phyloP scores from a whole-genome alignment of 257 asterid genomes.

The Ballota nigra region DNA sequence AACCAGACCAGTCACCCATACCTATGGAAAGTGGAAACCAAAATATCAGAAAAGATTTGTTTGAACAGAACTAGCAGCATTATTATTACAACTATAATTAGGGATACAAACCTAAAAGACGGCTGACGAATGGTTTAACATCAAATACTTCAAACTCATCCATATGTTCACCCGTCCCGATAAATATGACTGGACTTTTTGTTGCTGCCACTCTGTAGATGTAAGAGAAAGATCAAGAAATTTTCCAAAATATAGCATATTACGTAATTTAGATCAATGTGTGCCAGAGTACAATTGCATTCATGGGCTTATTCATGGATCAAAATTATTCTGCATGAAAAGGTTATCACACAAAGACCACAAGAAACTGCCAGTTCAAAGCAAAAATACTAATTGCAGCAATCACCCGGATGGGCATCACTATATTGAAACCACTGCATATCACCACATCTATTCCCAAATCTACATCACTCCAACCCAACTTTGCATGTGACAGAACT shows the following conservation, averaged over 20 bases:
- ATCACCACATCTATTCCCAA: background rate
- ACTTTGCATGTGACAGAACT: too few species aligned
- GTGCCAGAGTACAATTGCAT: background rate
- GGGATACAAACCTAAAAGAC: constrained; percentile 71
- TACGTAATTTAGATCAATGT: background rate
- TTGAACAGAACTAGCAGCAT: constrained; percentile 3
- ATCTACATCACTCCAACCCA: too few species aligned
- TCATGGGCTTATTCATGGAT: too few species aligned
- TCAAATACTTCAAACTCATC: constrained; percentile 96
- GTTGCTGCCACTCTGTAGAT: constrained; percentile 91
- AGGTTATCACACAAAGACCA: too few species aligned
- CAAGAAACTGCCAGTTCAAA: background rate
- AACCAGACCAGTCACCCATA: constrained; percentile 99
- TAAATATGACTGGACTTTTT: constrained; percentile 90
- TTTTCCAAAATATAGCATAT: constrained; percentile 8
- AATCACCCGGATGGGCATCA: background rate
- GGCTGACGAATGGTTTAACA: constrained; percentile 97
- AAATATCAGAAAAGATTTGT: background rate
- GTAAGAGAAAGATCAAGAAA: constrained; percentile 16
- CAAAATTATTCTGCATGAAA: too few species aligned
- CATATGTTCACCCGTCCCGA: constrained; percentile 99
- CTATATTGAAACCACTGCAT: background rate
- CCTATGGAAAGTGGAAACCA: constrained; percentile 37
- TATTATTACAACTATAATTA: background rate
- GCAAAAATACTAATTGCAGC: background rate